Percentiles rank a stretch among this genome's conserved stretches.
Evolutionary conservation across 352 stramenopile genomes (phyloP).

Genomic region (Globisporangium lucens): DNA sequence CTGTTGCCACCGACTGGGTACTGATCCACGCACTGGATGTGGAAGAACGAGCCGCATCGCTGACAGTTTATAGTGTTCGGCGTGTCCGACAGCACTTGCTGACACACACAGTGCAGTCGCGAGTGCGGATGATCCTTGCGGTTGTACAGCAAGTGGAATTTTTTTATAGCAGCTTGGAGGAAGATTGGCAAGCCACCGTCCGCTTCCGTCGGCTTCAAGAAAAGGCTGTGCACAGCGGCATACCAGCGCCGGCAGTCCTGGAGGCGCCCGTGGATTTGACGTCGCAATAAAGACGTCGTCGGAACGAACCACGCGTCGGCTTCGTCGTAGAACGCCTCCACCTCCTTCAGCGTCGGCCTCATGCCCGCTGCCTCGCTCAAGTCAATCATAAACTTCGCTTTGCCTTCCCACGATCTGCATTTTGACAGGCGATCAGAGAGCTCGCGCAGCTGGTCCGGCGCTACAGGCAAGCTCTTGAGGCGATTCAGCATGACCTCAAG

Average conservation of each 20-base stretch:
- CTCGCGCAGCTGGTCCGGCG: constrained; percentile 33
- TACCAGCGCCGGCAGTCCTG: constrained; percentile 75
- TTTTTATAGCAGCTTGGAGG: constrained; percentile 39
- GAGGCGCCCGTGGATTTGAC: constrained; percentile 55
- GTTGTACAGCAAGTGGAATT: constrained; percentile 19
- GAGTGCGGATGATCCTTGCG: constrained; percentile 22
- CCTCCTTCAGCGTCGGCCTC: constrained; percentile 41
- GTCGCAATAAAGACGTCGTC: constrained; percentile 51
- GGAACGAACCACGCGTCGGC: constrained; percentile 61
- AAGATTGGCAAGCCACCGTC: constrained; percentile 39
- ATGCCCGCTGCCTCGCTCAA: constrained; percentile 14
- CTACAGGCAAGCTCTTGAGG: constrained; percentile 34
- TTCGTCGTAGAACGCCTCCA: constrained; percentile 47
- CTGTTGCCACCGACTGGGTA: not conserved
- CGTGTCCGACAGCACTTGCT: constrained; percentile 61
- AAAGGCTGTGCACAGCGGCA: constrained; percentile 43
- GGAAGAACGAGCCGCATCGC: constrained; percentile 50
- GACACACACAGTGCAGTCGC: constrained; percentile 60
- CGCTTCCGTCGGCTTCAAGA: constrained; percentile 44
- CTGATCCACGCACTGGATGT: constrained; percentile 49
- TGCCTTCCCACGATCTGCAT: constrained; percentile 50
- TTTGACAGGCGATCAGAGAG: constrained; percentile 51
- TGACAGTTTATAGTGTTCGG: constrained; percentile 47
- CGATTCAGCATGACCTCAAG: constrained; percentile 39
- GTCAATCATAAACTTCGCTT: constrained; percentile 43